Percentiles rank a stretch among this genome's conserved stretches.
phyloP scores from a whole-genome alignment of 1,139 yeast genomes.

The Yueomyces sp. region DNA sequence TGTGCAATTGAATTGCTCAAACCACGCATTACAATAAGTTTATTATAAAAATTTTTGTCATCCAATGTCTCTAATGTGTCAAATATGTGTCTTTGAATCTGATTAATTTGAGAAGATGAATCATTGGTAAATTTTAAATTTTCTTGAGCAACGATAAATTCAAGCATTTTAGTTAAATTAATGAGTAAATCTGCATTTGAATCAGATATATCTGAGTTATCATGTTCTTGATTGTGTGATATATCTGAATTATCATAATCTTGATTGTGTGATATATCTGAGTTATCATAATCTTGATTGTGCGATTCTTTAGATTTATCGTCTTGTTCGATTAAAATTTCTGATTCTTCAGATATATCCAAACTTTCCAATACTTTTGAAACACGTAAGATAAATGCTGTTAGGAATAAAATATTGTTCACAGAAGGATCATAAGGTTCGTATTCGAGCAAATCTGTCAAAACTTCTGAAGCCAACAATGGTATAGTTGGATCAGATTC shows the following conservation, averaged over 20 bases:
- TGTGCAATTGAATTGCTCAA: constrained; percentile 14
- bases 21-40: constrained; percentile 20
- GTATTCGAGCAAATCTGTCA: constrained; percentile 11
- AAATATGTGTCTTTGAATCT: constrained; percentile 11
- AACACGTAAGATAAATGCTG: constrained; percentile 5
- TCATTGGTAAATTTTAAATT: constrained; percentile 6
- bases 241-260: constrained; percentile 6
- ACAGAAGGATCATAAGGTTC: constrained; percentile 3
- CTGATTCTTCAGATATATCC: constrained; percentile 2
- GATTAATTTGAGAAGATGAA: constrained; percentile 1
- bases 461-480: constrained; percentile 3
- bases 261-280: constrained; percentile 5
- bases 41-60: constrained; percentile 14
- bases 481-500: constrained; percentile 7
- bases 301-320: constrained; percentile 4
- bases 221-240: constrained; percentile 2
- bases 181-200: constrained; percentile 11
- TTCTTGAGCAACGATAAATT: constrained; percentile 8
- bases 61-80: constrained; percentile 8
- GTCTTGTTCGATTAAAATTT: background rate
- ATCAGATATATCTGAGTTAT: constrained; percentile 7
- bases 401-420: constrained; percentile 7
- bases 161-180: constrained; percentile 10
- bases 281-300: constrained; percentile 3
- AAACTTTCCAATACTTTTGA: constrained; percentile 6